Conservation (phyloP, 495 filamentous ascomycete genomes). For the Corynascus novoguineensis region DNA sequence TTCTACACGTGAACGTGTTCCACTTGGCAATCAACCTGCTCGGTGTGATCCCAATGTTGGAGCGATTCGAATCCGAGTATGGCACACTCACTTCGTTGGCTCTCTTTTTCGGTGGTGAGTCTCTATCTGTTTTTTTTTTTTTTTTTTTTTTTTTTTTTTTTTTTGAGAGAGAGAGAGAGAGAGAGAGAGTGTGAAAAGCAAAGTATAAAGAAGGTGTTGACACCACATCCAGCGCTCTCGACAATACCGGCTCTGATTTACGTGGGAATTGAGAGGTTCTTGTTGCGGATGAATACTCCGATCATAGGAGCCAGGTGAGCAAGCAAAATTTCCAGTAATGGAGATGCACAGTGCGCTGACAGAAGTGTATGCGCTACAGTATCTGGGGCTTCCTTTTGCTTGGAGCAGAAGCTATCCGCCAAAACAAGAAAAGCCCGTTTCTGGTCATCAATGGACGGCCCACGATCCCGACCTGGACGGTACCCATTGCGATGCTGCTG, state of each 20-base stretch:
- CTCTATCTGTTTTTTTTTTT: not conserved
- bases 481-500: slow-evolving; percentile 69
- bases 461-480: slow-evolving; percentile 86
- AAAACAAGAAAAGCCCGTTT: slow-evolving; percentile 63
- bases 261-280: slow-evolving; percentile 59
- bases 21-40: slow-evolving; percentile 75
- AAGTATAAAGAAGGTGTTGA: no score
- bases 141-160: no score
- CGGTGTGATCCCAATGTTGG: slow-evolving; percentile 74
- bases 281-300: slow-evolving; percentile 58
- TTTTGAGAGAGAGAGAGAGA: no score
- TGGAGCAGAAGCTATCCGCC: slow-evolving; percentile 76
- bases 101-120: slow-evolving; percentile 86
- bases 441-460: slow-evolving; percentile 61
- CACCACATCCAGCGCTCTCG: slow-evolving; percentile 56
- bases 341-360: not conserved
- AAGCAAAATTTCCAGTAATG: not conserved
- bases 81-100: slow-evolving; percentile 80
- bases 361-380: slow-evolving; percentile 39
- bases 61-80: slow-evolving; percentile 89
- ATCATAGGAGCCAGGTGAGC: slow-evolving; percentile 78
- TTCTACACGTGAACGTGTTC: slow-evolving; percentile 76
- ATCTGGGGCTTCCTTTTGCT: slow-evolving; percentile 89
- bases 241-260: slow-evolving; percentile 73
- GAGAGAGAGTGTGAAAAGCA: no score